These are phyloP conservation scores for Sporisorium scitamineum DNA, from an alignment of 1,284 basidiomycete species.

Conservation along the genomic window DNA sequence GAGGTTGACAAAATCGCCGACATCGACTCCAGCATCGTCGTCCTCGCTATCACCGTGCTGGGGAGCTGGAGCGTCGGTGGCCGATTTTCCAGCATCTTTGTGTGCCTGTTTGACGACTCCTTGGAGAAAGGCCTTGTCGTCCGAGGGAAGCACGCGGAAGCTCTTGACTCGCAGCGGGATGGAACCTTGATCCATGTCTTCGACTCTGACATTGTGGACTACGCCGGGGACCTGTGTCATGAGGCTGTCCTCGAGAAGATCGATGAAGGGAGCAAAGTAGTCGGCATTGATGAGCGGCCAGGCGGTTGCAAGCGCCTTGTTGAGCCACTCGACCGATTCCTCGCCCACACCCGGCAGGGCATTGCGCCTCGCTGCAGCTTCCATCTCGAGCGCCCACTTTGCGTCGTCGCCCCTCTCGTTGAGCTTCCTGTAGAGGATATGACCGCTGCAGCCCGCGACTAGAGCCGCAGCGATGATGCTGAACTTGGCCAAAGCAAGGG, in stretches of 20 bases:
- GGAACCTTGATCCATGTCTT: constrained; percentile 63
- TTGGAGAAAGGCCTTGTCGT: constrained; percentile 43
- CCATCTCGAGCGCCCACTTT: constrained; percentile 45
- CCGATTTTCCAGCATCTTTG: constrained; percentile 28
- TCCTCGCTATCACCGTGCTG: constrained; percentile 17
- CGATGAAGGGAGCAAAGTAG: constrained; percentile 64
- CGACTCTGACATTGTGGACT: constrained; percentile 61
- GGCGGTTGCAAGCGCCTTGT: constrained; percentile 53
- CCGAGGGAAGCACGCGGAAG: constrained; percentile 52
- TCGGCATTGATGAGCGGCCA: constrained; percentile 65
- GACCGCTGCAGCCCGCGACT: constrained; percentile 30
- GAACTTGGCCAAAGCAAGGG: constrained; percentile 36
- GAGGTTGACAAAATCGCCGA: constrained; percentile 61
- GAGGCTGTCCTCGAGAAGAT: constrained; percentile 65
- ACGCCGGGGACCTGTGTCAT: constrained; percentile 66
- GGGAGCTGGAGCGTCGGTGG: constrained; percentile 3
- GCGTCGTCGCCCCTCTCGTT: constrained; percentile 34
- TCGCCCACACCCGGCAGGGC: constrained; percentile 21
- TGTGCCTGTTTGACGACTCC: constrained; percentile 32
- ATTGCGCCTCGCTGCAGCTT: constrained; percentile 25
- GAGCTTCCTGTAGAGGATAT: constrained; percentile 50
- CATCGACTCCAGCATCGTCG: constrained; percentile 40
- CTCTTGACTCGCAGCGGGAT: constrained; percentile 56
- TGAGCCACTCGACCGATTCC: constrained; percentile 66
- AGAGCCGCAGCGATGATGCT: constrained; percentile 35